phyloP scores from a whole-genome alignment of 306 rosid genomes.

The Purshia tridentata region DNA sequence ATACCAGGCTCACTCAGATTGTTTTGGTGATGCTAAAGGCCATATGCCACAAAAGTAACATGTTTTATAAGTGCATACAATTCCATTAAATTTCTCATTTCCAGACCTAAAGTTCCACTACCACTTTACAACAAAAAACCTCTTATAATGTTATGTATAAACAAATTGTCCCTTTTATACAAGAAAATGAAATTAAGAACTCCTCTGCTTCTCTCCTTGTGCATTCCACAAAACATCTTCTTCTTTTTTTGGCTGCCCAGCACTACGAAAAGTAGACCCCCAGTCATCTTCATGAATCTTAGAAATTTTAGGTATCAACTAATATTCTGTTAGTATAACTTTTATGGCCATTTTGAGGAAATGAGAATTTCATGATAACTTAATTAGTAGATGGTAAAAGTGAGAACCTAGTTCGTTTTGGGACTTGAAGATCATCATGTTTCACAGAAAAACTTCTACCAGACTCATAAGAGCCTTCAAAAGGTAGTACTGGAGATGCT shows the following conservation, averaged over 20 bases:
- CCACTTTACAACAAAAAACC: background rate
- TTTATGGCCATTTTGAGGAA: constrained; percentile 36
- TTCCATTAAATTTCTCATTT: background rate
- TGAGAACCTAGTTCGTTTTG: constrained; percentile 58
- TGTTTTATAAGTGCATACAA: background rate
- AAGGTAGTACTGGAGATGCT: constrained; percentile 37
- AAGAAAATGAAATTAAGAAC: background rate
- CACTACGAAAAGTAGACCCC: background rate
- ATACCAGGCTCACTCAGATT: constrained; percentile 26
- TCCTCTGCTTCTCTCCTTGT: constrained; percentile 2
- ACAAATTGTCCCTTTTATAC: background rate
- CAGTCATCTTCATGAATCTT: background rate
- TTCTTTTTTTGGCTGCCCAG: background rate
- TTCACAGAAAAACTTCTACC: constrained; percentile 32
- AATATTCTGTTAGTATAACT: constrained; percentile 35
- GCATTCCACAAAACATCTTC: background rate
- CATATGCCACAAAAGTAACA: background rate
- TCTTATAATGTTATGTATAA: background rate
- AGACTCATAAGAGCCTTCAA: constrained; percentile 34
- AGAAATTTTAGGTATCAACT: background rate
- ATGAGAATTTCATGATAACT: constrained; percentile 22
- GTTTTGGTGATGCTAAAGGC: background rate
- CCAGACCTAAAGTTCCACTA: background rate
- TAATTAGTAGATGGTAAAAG: constrained; percentile 30
- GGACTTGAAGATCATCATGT: constrained; percentile 39